These are phyloP conservation scores for Magnusiomyces fungicola DNA, from an alignment of 1,139 yeast genomes.

Conservation along the genomic window DNA sequence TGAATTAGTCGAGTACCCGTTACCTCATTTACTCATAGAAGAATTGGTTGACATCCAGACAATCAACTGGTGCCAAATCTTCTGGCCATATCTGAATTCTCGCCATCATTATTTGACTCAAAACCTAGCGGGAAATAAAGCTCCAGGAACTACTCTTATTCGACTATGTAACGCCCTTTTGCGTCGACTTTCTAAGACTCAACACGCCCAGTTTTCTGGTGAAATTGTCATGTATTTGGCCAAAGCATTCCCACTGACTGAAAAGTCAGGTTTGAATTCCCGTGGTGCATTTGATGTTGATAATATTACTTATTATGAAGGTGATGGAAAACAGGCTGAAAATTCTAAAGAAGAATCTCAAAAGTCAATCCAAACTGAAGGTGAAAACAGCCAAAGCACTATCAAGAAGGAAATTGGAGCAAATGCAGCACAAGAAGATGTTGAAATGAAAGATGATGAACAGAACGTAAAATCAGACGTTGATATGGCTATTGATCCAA, in stretches of 20 bases:
- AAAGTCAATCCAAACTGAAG: background rate
- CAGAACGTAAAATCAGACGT: constrained; percentile 3
- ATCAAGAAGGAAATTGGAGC: background rate
- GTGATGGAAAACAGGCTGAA: constrained; percentile 10
- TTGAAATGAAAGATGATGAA: constrained; percentile 10
- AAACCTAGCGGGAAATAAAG: constrained; percentile 28
- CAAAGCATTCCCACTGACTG: constrained; percentile 34
- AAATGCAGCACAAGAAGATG: constrained; percentile 6
- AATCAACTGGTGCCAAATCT: constrained; percentile 30
- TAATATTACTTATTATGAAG: constrained; percentile 30
- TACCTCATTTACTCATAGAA: constrained; percentile 29
- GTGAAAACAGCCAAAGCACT: too few species aligned
- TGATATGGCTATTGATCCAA: background rate
- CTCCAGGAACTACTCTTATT: constrained; percentile 35
- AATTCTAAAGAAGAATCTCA: background rate
- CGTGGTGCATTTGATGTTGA: constrained; percentile 34
- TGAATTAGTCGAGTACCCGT: constrained; percentile 22
- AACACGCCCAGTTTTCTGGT: constrained; percentile 34
- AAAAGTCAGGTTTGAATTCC: constrained; percentile 34
- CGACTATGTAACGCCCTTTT: constrained; percentile 34
- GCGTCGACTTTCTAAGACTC: constrained; percentile 33
- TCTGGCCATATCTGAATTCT: constrained; percentile 33
- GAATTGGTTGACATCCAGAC: constrained; percentile 34
- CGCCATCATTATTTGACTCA: constrained; percentile 26
- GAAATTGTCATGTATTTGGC: constrained; percentile 34